Conservation (phyloP, 805 yeast genomes). For the Henningerozyma blattae region DNA sequence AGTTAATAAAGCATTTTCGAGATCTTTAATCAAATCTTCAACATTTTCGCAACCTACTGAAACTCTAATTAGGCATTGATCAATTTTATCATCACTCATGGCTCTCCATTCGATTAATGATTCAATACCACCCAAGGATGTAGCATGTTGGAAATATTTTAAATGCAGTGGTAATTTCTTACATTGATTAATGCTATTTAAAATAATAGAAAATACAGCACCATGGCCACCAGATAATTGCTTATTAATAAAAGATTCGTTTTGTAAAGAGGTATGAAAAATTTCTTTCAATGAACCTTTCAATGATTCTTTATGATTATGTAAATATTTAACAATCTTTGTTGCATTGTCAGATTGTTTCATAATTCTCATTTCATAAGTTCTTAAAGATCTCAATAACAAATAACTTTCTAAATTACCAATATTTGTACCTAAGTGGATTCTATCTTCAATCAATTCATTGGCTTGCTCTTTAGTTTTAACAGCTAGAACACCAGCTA, state of each 20-base stretch:
- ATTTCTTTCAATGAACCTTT: slow-evolving; percentile 37
- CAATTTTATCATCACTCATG: slow-evolving; percentile 47
- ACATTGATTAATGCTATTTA: slow-evolving; percentile 42
- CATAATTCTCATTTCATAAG: slow-evolving; percentile 59
- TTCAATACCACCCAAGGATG: slow-evolving; percentile 88
- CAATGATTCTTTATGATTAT: slow-evolving; percentile 35
- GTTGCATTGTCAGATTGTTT: slow-evolving; percentile 56
- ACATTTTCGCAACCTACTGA: slow-evolving; percentile 73
- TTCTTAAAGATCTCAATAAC: slow-evolving; percentile 67
- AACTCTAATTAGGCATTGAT: slow-evolving; percentile 51
- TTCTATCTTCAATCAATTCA: slow-evolving; percentile 48
- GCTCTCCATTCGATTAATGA: slow-evolving; percentile 87
- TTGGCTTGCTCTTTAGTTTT: slow-evolving; percentile 37
- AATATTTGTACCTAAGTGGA: slow-evolving; percentile 65
- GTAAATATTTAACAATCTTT: slow-evolving; percentile 46
- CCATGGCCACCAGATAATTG: slow-evolving; percentile 55
- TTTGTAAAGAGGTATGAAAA: slow-evolving; percentile 68
- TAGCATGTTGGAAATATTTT: slow-evolving; percentile 75
- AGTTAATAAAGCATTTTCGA: slow-evolving; percentile 38
- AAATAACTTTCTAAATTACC: slow-evolving; percentile 68
- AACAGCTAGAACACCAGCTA: slow-evolving; percentile 72
- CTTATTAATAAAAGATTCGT: slow-evolving; percentile 47
- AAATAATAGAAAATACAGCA: slow-evolving; percentile 68
- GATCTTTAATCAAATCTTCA: slow-evolving; percentile 65
- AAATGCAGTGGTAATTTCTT: slow-evolving; percentile 50